These are phyloP conservation scores for Pyrenula aspistea DNA, from an alignment of 495 filamentous ascomycete genomes.

Conservation along the genomic window DNA sequence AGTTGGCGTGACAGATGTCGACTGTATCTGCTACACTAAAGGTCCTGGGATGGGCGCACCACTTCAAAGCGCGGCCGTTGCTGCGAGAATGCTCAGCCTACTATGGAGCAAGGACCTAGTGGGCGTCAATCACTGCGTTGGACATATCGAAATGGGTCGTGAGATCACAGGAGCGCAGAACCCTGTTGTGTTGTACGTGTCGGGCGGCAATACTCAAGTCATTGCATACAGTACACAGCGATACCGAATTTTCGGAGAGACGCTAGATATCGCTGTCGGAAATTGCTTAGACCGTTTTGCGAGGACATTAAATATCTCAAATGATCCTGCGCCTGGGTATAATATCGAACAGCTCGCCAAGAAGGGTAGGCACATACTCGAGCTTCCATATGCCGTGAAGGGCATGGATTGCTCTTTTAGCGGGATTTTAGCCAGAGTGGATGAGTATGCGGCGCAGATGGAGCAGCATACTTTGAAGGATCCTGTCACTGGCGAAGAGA, in stretches of 20 bases:
- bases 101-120: slow-evolving; percentile 83
- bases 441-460: slow-evolving; percentile 53
- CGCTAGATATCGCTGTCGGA: slow-evolving; percentile 92
- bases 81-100: slow-evolving; percentile 67
- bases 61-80: slow-evolving; percentile 77
- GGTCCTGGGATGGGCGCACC: slow-evolving; percentile 96
- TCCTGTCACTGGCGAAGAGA: slow-evolving; percentile 24
- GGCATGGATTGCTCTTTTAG: slow-evolving; percentile 97
- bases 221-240: slow-evolving; percentile 90
- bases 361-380: slow-evolving; percentile 57
- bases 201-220: slow-evolving; percentile 93
- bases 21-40: slow-evolving; percentile 90
- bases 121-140: slow-evolving; percentile 94
- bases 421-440: slow-evolving; percentile 74
- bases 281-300: slow-evolving; percentile 97
- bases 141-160: slow-evolving; percentile 96
- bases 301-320: slow-evolving; percentile 75
- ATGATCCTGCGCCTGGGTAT: slow-evolving; percentile 93
- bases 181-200: slow-evolving; percentile 92
- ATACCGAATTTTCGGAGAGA: slow-evolving; percentile 96
- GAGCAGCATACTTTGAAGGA: slow-evolving; percentile 24
- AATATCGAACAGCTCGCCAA: slow-evolving; percentile 98
- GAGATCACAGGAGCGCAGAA: slow-evolving; percentile 85
- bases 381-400: slow-evolving; percentile 92
- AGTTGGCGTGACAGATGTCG: slow-evolving; percentile 50